phyloP scores from a whole-genome alignment of 1,284 basidiomycete genomes.

The Marasmius tenuissimus region DNA sequence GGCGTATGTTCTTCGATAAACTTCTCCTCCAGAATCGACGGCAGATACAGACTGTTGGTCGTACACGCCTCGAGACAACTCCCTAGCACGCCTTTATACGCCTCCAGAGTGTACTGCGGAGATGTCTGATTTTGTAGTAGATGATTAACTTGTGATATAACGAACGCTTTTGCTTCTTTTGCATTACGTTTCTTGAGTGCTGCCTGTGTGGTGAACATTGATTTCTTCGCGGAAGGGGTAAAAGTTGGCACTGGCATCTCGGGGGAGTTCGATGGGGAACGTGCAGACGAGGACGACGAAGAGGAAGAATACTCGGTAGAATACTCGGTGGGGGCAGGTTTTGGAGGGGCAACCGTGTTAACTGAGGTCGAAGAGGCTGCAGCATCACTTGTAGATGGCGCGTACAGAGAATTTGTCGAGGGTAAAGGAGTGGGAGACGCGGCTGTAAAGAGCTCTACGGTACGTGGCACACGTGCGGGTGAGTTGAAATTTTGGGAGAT shows the following conservation, averaged over 20 bases:
- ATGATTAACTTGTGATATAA: neutral
- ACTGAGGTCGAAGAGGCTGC: too few relatives aligned
- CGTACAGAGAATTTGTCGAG: too few relatives aligned
- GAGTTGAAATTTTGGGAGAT: too few relatives aligned
- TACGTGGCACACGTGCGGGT: too few relatives aligned
- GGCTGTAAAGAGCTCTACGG: too few relatives aligned
- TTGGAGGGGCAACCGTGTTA: too few relatives aligned
- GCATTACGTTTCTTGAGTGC: neutral
- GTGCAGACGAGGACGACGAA: neutral
- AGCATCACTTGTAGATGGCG: too few relatives aligned
- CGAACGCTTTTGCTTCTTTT: conserved; percentile 7
- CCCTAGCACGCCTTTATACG: neutral
- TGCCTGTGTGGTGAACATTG: neutral
- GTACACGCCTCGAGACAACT: conserved; percentile 5
- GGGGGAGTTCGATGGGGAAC: neutral
- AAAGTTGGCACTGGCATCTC: neutral
- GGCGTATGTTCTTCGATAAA: conserved; percentile 6
- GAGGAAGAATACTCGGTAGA: too few relatives aligned
- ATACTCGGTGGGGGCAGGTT: too few relatives aligned
- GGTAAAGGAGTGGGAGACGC: too few relatives aligned
- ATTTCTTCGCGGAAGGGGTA: neutral
- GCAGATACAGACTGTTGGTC: neutral
- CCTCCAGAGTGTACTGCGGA: neutral
- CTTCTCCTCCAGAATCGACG: conserved; percentile 4
- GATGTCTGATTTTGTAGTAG: conserved; percentile 1